Conservation (phyloP, 208 protist genomes). For the Naegleria lovaniensis region DNA sequence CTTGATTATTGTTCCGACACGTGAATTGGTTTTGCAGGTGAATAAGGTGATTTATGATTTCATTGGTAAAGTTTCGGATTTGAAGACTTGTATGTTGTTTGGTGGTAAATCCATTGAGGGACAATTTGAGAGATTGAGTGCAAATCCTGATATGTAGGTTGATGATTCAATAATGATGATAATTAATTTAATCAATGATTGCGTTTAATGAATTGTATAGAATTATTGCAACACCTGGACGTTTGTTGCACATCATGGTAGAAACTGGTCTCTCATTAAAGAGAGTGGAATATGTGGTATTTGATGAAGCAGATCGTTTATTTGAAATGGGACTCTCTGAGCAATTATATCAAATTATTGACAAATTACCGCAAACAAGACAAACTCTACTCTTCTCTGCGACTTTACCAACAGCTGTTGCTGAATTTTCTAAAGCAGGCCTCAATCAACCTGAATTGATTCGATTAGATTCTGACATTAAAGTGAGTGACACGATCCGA, state of each 20-base stretch:
- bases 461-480: constrained; percentile 91
- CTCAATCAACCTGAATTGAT: constrained; percentile 92
- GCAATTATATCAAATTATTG: constrained; percentile 50
- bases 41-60: constrained; percentile 79
- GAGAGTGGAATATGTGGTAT: constrained; percentile 86
- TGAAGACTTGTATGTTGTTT: constrained; percentile 85
- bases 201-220: too few species aligned
- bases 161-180: neutral
- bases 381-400: constrained; percentile 36
- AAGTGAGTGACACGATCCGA: constrained; percentile 85
- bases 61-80: constrained; percentile 80
- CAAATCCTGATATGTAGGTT: constrained; percentile 87
- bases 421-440: constrained; percentile 62
- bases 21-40: constrained; percentile 97
- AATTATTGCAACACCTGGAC: constrained; percentile 97
- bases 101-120: constrained; percentile 91
- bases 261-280: constrained; percentile 83
- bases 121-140: constrained; percentile 90
- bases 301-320: constrained; percentile 98
- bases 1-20: constrained; percentile 94
- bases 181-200: too few species aligned
- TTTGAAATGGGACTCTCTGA: constrained; percentile 83
- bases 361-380: neutral
- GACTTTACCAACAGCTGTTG: constrained; percentile 34
- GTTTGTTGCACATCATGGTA: constrained; percentile 91